Percentiles rank a stretch among this genome's conserved stretches.
These are phyloP conservation scores for Aureobasidium leucospermi DNA, from an alignment of 2,329 filamentous ascomycete species.

Conservation along the genomic window DNA sequence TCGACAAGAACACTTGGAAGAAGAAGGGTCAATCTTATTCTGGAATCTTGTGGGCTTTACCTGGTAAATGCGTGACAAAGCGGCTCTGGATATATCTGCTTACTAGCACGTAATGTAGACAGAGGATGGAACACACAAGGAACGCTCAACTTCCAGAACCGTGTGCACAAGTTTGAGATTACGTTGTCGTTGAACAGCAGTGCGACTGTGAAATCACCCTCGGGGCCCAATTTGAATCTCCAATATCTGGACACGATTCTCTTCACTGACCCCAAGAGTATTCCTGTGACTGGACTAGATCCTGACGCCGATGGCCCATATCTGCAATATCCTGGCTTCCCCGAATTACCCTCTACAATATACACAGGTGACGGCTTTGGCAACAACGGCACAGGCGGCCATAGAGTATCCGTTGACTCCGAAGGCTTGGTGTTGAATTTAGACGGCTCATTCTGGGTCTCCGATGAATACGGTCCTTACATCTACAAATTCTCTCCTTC, in stretches of 20 bases:
- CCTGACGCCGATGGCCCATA: slow-evolving; percentile 46
- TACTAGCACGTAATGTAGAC: slow-evolving; percentile 32
- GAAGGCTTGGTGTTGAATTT: slow-evolving; percentile 58
- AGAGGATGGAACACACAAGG: slow-evolving; percentile 69
- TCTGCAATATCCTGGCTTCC: slow-evolving; percentile 51
- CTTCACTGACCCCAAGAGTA: slow-evolving; percentile 55
- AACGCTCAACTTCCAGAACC: slow-evolving; percentile 59
- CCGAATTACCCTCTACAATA: slow-evolving; percentile 54
- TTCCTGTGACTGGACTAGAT: slow-evolving; percentile 58
- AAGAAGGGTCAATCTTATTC: slow-evolving; percentile 48
- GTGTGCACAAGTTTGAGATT: slow-evolving; percentile 61
- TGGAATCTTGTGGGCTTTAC: slow-evolving; percentile 56
- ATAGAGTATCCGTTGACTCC: slow-evolving; percentile 53
- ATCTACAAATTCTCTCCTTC: slow-evolving; percentile 56
- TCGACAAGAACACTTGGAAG: slow-evolving; percentile 54
- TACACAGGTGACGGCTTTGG: slow-evolving; percentile 64
- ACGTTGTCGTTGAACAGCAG: slow-evolving; percentile 47
- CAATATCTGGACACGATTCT: slow-evolving; percentile 58
- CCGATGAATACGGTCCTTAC: slow-evolving; percentile 65
- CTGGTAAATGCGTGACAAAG: slow-evolving; percentile 25
- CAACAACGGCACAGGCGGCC: slow-evolving; percentile 50
- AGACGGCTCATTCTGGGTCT: slow-evolving; percentile 60
- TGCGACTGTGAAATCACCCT: slow-evolving; percentile 48
- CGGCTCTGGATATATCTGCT: background rate
- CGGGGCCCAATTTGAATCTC: slow-evolving; percentile 54